These are phyloP conservation scores for Aphanomyces stellatus DNA, from an alignment of 352 stramenopile species.

Conservation along the genomic window DNA sequence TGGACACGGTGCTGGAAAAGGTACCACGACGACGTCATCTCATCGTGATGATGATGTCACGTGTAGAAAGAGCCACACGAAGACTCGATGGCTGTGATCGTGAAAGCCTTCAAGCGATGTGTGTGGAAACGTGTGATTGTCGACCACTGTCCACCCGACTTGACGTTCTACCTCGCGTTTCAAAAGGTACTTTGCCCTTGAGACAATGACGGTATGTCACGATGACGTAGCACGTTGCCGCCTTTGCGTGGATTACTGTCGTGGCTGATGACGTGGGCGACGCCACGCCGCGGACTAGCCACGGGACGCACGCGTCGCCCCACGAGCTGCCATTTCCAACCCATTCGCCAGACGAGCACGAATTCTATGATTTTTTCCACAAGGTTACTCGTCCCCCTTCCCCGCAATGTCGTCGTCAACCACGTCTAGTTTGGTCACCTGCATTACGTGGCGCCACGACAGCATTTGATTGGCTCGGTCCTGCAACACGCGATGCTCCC, in stretches of 20 bases:
- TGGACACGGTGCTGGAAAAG: background rate
- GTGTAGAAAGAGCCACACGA: background rate
- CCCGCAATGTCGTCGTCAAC: background rate
- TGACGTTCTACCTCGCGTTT: constrained; percentile 13
- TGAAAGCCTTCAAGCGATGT: constrained; percentile 11
- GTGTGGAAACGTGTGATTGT: constrained; percentile 8
- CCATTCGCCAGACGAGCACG: background rate
- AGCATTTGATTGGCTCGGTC: background rate
- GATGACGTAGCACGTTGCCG: constrained; percentile 2
- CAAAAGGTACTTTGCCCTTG: background rate
- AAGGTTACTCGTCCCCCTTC: background rate
- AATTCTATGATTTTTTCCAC: constrained; percentile 11
- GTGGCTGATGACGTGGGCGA: background rate
- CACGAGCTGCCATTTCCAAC: background rate
- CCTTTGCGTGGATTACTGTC: constrained; percentile 7
- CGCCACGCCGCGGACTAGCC: background rate
- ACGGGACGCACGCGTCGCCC: background rate
- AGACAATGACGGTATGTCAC: too few species aligned
- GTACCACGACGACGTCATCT: background rate
- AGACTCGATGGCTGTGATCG: background rate
- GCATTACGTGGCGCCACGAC: background rate
- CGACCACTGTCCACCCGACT: constrained; percentile 7
- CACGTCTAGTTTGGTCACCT: constrained; percentile 11
- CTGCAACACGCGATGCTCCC: background rate
- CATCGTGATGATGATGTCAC: background rate